Base-by-base conservation (phyloP, 2,329 filamentous ascomycete genomes). In the Clarireedia paspali region DNA sequence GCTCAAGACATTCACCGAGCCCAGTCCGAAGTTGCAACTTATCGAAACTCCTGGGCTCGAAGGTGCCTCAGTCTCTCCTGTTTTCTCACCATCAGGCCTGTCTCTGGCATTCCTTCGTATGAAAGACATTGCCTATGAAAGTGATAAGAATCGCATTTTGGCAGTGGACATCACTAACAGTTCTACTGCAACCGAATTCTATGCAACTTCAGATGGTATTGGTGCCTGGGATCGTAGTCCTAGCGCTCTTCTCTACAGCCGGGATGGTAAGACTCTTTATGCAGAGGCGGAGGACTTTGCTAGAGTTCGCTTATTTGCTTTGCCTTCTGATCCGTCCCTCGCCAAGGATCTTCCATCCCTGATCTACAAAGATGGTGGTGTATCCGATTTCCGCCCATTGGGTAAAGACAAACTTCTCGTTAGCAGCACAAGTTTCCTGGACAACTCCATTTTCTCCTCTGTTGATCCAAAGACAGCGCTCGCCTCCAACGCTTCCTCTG, bases 31-130 rank as follows among this genome's bases (percentile, higher is more conserved):
- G 26, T 26, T 60, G 2, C 54, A 60, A 45, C 34, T 60, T 6
- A 46, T 64, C 20, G 39, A 45, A 12, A 66, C 63, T 12, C 63
- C 63, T 4, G 47, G 50, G 5, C 55, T 65, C n/a, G 57, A 63
- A 46, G 64, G 64, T 17, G 60, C 60, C 34, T 66, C 63, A 1
- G 47, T 49, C 4, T 40, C 24, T 1, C 89, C 0, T 14, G 77
- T 79, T 0, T 95, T 95, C 71, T 91, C 88, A 3, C 81, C 82
- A 2, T 78, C 84, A 63, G 87, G 89, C 7, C 78, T 75, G 34
- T 78, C 80, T 59, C 74, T 91, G 23, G 88, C 82, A 1, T 95
- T 95, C 68, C 75, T 89, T 42, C 83, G 87, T 59, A 94, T 92
- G 89, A 79, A 80, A 58, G 78, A 79, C 48, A 77, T 82, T 50